phyloP scores from a whole-genome alignment of 2,329 filamentous ascomycete genomes.

The Pseudogymnoascus sp. region DNA sequence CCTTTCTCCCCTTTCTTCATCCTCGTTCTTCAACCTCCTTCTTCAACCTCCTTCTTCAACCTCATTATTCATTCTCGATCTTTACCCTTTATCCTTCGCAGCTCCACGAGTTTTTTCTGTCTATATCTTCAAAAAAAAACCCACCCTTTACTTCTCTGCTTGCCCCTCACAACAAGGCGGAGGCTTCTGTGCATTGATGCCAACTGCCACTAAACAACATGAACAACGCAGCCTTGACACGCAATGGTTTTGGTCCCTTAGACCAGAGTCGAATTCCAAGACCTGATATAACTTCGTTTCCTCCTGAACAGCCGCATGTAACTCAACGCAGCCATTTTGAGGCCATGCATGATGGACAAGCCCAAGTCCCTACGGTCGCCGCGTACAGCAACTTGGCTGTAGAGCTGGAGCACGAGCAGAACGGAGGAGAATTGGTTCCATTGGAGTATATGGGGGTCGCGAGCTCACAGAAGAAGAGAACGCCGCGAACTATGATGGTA shows the following conservation, averaged over 20 bases:
- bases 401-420: background rate
- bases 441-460: constrained; percentile 12
- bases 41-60: no score
- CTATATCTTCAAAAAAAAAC: background rate
- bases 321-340: background rate
- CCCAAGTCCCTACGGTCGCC: background rate
- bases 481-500: constrained; percentile 34
- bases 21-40: no score
- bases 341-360: background rate
- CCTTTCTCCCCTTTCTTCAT: background rate
- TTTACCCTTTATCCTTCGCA: no score
- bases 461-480: constrained; percentile 16
- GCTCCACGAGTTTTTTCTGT: background rate
- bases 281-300: background rate
- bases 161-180: background rate
- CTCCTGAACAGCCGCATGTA: background rate
- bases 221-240: no score
- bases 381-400: background rate
- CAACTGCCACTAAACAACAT: background rate
- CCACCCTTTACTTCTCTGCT: background rate
- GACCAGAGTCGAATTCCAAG: background rate
- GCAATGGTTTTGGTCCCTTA: no score
- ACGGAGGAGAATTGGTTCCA: background rate
- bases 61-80: no score
- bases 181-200: background rate